phyloP scores from a whole-genome alignment of 2,329 filamentous ascomycete genomes.

The Phoma sp. region DNA sequence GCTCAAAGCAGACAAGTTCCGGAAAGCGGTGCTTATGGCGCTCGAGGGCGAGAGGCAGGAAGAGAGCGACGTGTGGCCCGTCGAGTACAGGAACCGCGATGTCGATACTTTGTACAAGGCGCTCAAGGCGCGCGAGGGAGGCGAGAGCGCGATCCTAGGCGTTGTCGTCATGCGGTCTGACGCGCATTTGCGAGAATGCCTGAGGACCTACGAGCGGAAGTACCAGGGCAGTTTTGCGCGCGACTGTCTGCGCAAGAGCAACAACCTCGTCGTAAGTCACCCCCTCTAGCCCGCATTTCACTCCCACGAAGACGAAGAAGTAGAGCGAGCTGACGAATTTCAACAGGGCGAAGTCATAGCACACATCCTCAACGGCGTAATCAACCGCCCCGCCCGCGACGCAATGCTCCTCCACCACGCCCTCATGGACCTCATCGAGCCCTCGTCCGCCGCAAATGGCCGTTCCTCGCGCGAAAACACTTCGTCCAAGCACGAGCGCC shows the following conservation, averaged over 20 bases:
- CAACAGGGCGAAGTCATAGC: constrained; percentile 87
- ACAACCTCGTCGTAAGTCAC: constrained; percentile 84
- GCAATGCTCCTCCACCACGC: constrained; percentile 91
- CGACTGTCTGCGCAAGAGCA: constrained; percentile 86
- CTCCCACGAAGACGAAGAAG: not conserved
- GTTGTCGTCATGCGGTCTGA: constrained; percentile 85
- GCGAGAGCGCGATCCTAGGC: constrained; percentile 85
- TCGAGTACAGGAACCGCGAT: constrained; percentile 70
- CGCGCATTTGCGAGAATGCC: constrained; percentile 78
- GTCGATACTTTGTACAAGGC: constrained; percentile 75
- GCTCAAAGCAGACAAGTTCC: constrained; percentile 95
- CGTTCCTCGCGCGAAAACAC: constrained; percentile 31
- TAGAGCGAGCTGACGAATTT: not conserved
- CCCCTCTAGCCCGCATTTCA: not conserved
- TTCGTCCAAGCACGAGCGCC: constrained; percentile 46
- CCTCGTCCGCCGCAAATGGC: constrained; percentile 25
- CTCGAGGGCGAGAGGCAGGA: constrained; percentile 86
- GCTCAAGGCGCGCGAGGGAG: constrained; percentile 74
- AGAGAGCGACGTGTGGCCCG: constrained; percentile 68
- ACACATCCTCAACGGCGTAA: constrained; percentile 94
- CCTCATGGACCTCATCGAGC: constrained; percentile 64
- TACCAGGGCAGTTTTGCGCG: constrained; percentile 84
- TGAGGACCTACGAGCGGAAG: constrained; percentile 76
- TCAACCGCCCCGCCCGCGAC: constrained; percentile 93
- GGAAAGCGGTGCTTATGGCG: constrained; percentile 82